Percentiles rank a stretch among this genome's conserved stretches.
These are phyloP conservation scores for Jaminaea rosea DNA, from an alignment of 1,284 basidiomycete species.

Conservation along the genomic window DNA sequence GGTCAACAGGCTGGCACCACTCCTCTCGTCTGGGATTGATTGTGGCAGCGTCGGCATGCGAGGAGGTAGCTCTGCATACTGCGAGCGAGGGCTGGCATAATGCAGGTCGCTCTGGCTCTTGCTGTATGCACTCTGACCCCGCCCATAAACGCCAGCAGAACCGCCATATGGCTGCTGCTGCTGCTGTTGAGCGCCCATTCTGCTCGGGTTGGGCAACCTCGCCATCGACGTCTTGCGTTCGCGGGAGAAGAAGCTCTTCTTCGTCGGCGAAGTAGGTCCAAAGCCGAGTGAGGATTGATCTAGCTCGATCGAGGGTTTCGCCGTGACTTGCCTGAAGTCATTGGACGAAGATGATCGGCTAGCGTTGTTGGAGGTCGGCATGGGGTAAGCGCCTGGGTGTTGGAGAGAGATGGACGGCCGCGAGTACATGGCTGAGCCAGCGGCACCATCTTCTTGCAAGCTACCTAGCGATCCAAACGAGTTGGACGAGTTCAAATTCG, in stretches of 20 bases:
- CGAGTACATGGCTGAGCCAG: background rate
- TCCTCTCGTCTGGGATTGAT: slow-evolving; percentile 10
- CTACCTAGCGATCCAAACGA: slow-evolving; percentile 2
- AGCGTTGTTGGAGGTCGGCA: background rate
- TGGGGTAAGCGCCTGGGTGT: background rate
- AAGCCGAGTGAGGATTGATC: slow-evolving; percentile 6
- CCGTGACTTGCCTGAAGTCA: background rate
- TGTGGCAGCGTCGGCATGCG: background rate
- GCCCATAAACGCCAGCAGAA: too few relatives aligned
- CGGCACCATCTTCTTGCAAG: slow-evolving; percentile 1
- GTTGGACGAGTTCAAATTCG: slow-evolving; percentile 8
- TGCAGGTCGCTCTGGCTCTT: background rate
- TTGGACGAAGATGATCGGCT: background rate
- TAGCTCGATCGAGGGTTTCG: slow-evolving; percentile 3
- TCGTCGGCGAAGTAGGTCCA: background rate
- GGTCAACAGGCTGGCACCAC: slow-evolving; percentile 18
- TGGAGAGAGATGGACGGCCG: slow-evolving; percentile 2
- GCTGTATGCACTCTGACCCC: slow-evolving; percentile 1
- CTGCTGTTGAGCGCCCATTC: too few relatives aligned
- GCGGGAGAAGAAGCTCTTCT: background rate
- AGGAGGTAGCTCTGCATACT: background rate
- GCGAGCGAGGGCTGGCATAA: too few relatives aligned
- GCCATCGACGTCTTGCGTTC: background rate
- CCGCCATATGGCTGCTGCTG: too few relatives aligned
- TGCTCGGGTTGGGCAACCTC: too few relatives aligned